phyloP scores from a whole-genome alignment of 2,329 filamentous ascomycete genomes.

The Xylaria sp. region DNA sequence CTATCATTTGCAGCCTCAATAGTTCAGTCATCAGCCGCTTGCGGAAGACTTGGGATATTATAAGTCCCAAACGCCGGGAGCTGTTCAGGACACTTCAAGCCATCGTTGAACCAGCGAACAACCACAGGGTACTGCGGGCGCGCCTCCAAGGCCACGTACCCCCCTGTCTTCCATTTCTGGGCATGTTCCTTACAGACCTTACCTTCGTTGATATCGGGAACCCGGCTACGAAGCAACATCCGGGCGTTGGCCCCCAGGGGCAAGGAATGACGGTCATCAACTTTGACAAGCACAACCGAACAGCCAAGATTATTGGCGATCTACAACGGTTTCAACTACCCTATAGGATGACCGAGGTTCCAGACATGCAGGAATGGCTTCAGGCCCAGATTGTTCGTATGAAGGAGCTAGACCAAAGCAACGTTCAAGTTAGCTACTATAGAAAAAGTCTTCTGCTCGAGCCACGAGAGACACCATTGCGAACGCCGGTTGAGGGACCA shows the following conservation, averaged over 20 bases:
- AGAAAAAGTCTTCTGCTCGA: conserved; percentile 87
- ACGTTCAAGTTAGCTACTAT: conserved; percentile 74
- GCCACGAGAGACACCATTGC: conserved; percentile 67
- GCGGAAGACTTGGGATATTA: conserved; percentile 89
- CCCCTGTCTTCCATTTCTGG: conserved; percentile 93
- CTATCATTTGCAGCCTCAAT: conserved; percentile 93
- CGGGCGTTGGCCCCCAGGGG: conserved; percentile 64
- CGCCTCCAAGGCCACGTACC: conserved; percentile 87
- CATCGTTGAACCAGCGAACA: conserved; percentile 90
- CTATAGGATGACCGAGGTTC: conserved; percentile 83
- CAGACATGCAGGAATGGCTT: conserved; percentile 94
- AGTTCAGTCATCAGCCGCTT: conserved; percentile 90
- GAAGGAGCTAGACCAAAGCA: conserved; percentile 67
- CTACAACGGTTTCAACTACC: conserved; percentile 96
- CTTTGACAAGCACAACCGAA: conserved; percentile 96
- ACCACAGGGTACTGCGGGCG: conserved; percentile 87
- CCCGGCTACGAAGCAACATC: conserved; percentile 81
- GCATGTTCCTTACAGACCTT: conserved; percentile 94
- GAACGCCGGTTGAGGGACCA: conserved; percentile 50
- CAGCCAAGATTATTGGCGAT: conserved; percentile 94
- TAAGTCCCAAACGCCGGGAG: conserved; percentile 85
- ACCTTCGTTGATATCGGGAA: conserved; percentile 97
- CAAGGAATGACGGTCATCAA: conserved; percentile 86
- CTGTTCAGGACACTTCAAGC: conserved; percentile 80
- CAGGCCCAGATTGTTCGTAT: conserved; percentile 82